Conservation (phyloP, 208 protist genomes). For the Trypanosoma platydactyli region DNA sequence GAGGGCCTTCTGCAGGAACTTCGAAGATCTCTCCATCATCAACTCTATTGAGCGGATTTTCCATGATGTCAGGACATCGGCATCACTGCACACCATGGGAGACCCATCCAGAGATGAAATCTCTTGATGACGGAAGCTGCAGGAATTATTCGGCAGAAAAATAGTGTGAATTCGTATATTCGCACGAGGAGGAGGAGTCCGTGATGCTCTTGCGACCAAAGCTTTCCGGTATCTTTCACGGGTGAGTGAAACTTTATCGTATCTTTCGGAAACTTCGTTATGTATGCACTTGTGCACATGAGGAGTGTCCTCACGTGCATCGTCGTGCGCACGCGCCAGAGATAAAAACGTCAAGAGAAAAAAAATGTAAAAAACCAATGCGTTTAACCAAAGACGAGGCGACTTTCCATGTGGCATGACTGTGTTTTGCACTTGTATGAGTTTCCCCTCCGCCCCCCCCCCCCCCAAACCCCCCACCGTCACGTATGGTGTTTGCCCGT, state of each 20-base stretch:
- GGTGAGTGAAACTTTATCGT: slow-evolving; percentile 1
- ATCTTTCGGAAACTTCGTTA: slow-evolving; percentile 2
- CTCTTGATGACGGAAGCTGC: slow-evolving; percentile 24
- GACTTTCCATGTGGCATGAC: not conserved
- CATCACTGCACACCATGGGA: slow-evolving; percentile 22
- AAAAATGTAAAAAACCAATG: slow-evolving; percentile 1
- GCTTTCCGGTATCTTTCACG: not conserved
- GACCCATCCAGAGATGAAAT: slow-evolving; percentile 19
- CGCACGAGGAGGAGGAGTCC: not conserved
- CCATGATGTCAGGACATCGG: slow-evolving; percentile 39
- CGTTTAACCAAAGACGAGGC: slow-evolving; percentile 7
- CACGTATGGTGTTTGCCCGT: not conserved
- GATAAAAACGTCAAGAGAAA: not conserved
- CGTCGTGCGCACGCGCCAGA: not conserved
- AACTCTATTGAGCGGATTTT: slow-evolving; percentile 26
- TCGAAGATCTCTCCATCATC: slow-evolving; percentile 22
- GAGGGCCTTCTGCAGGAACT: slow-evolving; percentile 32
- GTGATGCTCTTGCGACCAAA: not conserved
- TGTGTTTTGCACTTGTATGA: not conserved
- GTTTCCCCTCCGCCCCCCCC: no score
- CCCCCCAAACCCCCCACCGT: no score
- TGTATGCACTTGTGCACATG: not conserved
- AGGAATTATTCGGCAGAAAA: slow-evolving; percentile 23
- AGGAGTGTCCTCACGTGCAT: not conserved
- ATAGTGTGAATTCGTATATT: slow-evolving; percentile 35